These are phyloP conservation scores for Colletotrichum simmondsii DNA, from an alignment of 2,329 filamentous ascomycete species.

Conservation along the genomic window DNA sequence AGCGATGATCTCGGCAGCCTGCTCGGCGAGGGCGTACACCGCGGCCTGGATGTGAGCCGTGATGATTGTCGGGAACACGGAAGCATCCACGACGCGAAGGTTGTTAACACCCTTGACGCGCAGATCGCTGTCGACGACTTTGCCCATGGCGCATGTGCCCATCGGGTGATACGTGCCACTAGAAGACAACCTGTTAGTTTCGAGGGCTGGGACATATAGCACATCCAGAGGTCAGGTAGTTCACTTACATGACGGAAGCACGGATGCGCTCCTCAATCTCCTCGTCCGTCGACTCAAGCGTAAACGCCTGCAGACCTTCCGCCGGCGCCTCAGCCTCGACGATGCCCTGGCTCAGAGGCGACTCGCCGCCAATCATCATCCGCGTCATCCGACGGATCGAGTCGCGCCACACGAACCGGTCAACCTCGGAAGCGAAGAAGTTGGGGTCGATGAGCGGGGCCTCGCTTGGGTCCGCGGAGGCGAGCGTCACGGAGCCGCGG, in stretches of 20 bases:
- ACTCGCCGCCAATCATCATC: constrained; percentile 35
- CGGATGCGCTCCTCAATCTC: constrained; percentile 41
- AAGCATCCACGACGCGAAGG: constrained; percentile 51
- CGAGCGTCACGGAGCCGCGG: constrained; percentile 40
- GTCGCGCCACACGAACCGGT: constrained; percentile 43
- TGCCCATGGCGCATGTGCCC: constrained; percentile 45
- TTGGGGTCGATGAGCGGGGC: constrained; percentile 43
- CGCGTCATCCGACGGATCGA: constrained; percentile 39
- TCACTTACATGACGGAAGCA: neutral
- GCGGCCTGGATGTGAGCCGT: constrained; percentile 57
- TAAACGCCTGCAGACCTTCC: constrained; percentile 38
- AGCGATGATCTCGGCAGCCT: constrained; percentile 66
- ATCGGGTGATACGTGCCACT: constrained; percentile 38
- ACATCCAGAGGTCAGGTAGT: neutral
- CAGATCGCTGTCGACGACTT: constrained; percentile 43
- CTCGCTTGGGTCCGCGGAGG: constrained; percentile 34
- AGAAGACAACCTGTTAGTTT: constrained; percentile 17
- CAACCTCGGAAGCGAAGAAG: constrained; percentile 43
- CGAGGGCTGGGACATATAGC: neutral
- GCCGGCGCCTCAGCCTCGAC: constrained; percentile 39
- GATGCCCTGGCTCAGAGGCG: constrained; percentile 27
- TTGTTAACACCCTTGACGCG: constrained; percentile 48
- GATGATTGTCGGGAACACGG: constrained; percentile 46
- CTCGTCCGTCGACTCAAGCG: constrained; percentile 38
- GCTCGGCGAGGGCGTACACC: constrained; percentile 67